A percentile compares a stretch with the other conserved stretches of the same genome.
Conservation (phyloP, 768 basidiomycete species). For the Amanita polypyramis region DNA sequence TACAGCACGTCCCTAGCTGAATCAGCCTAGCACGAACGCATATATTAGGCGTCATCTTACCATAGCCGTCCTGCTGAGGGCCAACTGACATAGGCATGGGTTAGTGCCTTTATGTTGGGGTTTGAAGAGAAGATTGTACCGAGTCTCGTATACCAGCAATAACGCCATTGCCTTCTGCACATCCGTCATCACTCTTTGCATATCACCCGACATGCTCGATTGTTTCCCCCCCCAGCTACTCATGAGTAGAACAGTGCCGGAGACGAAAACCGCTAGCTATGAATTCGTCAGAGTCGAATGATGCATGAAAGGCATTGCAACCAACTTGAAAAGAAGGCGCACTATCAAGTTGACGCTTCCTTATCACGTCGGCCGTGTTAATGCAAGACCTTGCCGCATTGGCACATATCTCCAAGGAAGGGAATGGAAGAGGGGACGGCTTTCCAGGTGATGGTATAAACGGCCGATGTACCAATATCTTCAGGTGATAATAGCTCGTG, state of each 20-base stretch:
- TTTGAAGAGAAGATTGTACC: slow-evolving; percentile 9
- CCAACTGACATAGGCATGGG: slow-evolving; percentile 17
- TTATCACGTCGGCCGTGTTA: slow-evolving; percentile 61
- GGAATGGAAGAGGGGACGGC: slow-evolving; percentile 38
- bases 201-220: slow-evolving; percentile 34
- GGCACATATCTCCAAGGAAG: slow-evolving; percentile 68
- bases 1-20: slow-evolving; percentile 55
- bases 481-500: slow-evolving; percentile 39
- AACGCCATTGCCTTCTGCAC: slow-evolving; percentile 54
- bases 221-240: slow-evolving; percentile 57
- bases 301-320: neutral
- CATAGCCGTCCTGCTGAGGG: slow-evolving; percentile 34
- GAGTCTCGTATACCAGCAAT: slow-evolving; percentile 30
- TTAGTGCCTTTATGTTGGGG: too few species aligned
- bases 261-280: slow-evolving; percentile 31
- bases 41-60: slow-evolving; percentile 14
- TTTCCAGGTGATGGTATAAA: slow-evolving; percentile 56
- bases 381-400: slow-evolving; percentile 76
- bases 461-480: slow-evolving; percentile 69
- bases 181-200: slow-evolving; percentile 48
- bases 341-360: slow-evolving; percentile 21
- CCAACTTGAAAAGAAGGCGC: neutral
- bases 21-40: slow-evolving; percentile 18
- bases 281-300: neutral
- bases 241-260: slow-evolving; percentile 50